Base-by-base conservation (phyloP, 2,329 filamentous ascomycete species). In the Emmonsia crescens region DNA sequence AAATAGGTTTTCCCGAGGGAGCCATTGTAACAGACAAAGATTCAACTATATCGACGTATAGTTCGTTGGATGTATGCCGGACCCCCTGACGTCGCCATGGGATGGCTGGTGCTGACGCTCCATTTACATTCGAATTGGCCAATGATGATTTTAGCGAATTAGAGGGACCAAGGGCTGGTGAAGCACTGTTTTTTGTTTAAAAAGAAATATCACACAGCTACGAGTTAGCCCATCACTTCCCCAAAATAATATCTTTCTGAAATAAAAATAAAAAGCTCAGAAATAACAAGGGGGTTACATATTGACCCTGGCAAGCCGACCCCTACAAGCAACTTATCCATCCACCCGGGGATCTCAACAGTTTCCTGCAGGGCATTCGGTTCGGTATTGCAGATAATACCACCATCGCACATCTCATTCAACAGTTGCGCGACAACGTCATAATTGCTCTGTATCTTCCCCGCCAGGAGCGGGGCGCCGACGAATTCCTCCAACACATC, bases 1-100 rank as follows among this genome's bases (percentile, higher is more conserved):
- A 86, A 27, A 99, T 81, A 0, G 93, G 88, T 16, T 91, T 83
- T 4, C 94, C 94, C 0, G 92, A 96, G 0, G 94, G 94, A 0
- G 94, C 91, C 49, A 97, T 82, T 0, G 89, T 96, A 48, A 96
- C 90, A 0, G 86, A 85, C 0, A 99, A 80, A 1, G 89, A 91
- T 77, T 99, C 94, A 64, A 99, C 85, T 14, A 99, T 85, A 73
- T 99, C 94, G 62, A 96, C 93, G 73, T 97, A 97, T 67, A 99
- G 82, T 75, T 99, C 94, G 75, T 97, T 99, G 61, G 89, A 96
- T 3, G 93, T 97, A 74, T 99, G 94, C 19, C 92, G 84, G 60
- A 99, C 94, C 70, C 96, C 96, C 46, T 90, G 85, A 64, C 91
- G 83, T 64, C 94, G 85, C 94, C 94, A 99, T 1, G 92, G 92